Evolutionary conservation across 2,329 filamentous ascomycete genomes (phyloP), one percentile per base, ranked within the genome.

Genomic region (Niveomyces coronatus): DNA sequence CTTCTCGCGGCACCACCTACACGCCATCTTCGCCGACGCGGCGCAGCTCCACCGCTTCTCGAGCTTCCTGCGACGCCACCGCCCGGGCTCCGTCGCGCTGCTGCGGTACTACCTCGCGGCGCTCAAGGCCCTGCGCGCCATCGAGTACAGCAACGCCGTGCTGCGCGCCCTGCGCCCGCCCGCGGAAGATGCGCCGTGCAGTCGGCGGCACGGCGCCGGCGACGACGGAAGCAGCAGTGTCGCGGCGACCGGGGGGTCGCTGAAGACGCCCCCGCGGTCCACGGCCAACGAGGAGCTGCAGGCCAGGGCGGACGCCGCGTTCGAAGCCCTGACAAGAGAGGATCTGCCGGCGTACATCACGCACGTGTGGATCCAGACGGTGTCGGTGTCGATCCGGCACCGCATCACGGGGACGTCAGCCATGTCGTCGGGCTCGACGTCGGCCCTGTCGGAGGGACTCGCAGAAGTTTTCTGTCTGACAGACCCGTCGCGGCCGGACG

Each of bases 381-480:
- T 82, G 5, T 82, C 74, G 47, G 58, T 72, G 17, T 82, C 79
- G 30, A 79, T 86, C 26, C 70, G 74, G 42, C 70, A 74, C 44
- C 68, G 79, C 18, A 74, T 86, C 18, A 79, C 76, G 1, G 79
- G 80, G 4, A 81, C 72, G n/a, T n/a, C 3, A 56, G 84, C 22
- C 73, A 79, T 5, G 75, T 81, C 35, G 71, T 79, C 22, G n/a
- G n/a, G n/a, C n/a, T n/a, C n/a, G n/a, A n/a, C n/a, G n/a, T n/a
- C n/a, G n/a, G n/a, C n/a, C n/a, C n/a, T n/a, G n/a, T 81, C 79
- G 0, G 80, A 86, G 54, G 81, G 80, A 0, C 55, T 86, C 41
- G 82, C 80, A 0, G 81, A 86, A 52, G 80, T 84, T 0, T 86
- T 86, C 49, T 86, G 81, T 52, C 55, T 87, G 41, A 83, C 79